A percentile compares a stretch with the other conserved stretches of the same genome.
These are phyloP conservation scores for Rhodotorula kratochvilovae DNA, from an alignment of 768 basidiomycete genomes.

Conservation along the genomic window DNA sequence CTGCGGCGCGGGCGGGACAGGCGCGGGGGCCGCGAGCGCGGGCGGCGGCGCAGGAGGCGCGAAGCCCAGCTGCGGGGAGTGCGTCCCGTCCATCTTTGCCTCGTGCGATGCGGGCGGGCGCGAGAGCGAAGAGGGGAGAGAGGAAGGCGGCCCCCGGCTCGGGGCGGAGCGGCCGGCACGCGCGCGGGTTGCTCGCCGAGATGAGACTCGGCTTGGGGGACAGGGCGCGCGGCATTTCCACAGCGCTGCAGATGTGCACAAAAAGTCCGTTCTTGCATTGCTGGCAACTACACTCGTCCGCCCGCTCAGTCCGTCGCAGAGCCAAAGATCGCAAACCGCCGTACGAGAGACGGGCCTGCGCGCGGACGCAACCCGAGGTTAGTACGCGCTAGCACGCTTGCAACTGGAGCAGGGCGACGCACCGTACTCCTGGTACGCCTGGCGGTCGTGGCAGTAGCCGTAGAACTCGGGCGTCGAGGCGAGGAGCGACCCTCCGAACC, in stretches of 20 bases:
- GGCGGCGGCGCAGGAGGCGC: not conserved
- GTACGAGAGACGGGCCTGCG: conserved; percentile 75
- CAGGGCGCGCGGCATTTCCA: too few relatives aligned
- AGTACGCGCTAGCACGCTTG: not conserved
- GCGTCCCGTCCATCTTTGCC: too few relatives aligned
- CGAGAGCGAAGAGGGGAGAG: not conserved
- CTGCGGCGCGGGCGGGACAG: not conserved
- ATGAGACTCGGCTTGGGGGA: too few relatives aligned
- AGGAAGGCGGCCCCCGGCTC: not conserved
- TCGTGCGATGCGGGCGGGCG: too few relatives aligned
- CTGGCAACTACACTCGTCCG: too few relatives aligned
- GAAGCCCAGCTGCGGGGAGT: not conserved
- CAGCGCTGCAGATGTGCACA: too few relatives aligned
- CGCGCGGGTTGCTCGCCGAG: too few relatives aligned
- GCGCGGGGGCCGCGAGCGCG: not conserved
- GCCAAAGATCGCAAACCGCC: conserved; percentile 89
- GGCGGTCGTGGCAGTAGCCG: conserved; percentile 62
- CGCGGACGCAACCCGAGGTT: not conserved
- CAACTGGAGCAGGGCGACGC: not conserved
- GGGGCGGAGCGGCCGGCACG: too few relatives aligned
- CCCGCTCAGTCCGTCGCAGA: conserved; percentile 27
- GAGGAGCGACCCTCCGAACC: conserved; percentile 94
- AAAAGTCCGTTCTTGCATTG: too few relatives aligned
- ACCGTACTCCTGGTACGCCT: conserved; percentile 36
- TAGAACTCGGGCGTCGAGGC: conserved; percentile 97